These are phyloP conservation scores for Aspergillus sp. DNA, from an alignment of 2,329 filamentous ascomycete genomes.

Conservation along the genomic window DNA sequence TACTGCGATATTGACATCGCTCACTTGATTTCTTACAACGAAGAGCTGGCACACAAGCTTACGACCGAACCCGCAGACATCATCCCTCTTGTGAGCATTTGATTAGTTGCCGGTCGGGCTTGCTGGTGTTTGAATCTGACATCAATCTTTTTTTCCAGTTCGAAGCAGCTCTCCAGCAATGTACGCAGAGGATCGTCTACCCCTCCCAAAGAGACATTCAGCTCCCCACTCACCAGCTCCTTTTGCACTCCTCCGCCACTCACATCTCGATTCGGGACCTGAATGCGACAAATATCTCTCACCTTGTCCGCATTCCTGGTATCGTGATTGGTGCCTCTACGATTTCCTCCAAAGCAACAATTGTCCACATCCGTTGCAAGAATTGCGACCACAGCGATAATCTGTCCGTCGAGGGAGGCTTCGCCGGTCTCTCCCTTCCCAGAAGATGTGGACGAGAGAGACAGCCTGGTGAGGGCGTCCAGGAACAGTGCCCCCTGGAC, in stretches of 20 bases:
- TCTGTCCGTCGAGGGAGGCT: constrained; percentile 77
- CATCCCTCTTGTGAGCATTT: constrained; percentile 76
- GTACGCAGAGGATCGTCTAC: constrained; percentile 90
- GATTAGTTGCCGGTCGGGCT: neutral
- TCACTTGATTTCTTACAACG: constrained; percentile 93
- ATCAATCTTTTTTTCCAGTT: constrained; percentile 59
- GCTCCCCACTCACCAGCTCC: constrained; percentile 88
- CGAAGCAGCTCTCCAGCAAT: constrained; percentile 83
- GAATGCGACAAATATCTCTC: constrained; percentile 86
- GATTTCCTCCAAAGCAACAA: constrained; percentile 91
- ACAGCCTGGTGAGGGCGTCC: constrained; percentile 61
- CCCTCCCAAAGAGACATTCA: constrained; percentile 67
- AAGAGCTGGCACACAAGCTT: constrained; percentile 87
- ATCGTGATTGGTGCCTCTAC: constrained; percentile 98
- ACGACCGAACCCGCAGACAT: constrained; percentile 88
- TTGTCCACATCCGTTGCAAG: constrained; percentile 82
- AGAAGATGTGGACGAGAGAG: constrained; percentile 69
- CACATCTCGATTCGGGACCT: constrained; percentile 92
- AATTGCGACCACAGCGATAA: constrained; percentile 73
- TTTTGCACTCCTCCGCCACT: constrained; percentile 87
- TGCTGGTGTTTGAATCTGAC: neutral
- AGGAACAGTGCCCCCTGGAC: constrained; percentile 81
- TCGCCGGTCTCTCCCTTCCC: constrained; percentile 82
- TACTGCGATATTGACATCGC: constrained; percentile 96
- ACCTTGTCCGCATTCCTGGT: constrained; percentile 92